Evolutionary conservation across 83 land plant genomes (phyloP).

Genomic region (Thuja plicata): DNA sequence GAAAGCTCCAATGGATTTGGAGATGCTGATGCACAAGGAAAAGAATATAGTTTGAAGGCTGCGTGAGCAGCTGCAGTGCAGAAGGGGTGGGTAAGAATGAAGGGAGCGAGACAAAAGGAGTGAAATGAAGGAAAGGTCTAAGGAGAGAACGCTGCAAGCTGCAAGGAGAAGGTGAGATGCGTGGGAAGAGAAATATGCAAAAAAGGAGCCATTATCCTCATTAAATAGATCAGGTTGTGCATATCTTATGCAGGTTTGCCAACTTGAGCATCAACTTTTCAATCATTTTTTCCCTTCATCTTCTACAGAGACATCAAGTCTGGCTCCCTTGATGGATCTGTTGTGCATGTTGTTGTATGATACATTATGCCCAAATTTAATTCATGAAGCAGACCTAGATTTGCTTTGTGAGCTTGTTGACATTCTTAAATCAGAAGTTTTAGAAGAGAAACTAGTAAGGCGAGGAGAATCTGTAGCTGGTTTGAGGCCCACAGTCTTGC

Average conservation of each 20-base stretch:
- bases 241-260: constrained; percentile 99
- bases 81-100: no score
- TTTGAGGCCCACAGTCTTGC: constrained; percentile 75
- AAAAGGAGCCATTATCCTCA: no score
- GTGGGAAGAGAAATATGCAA: no score
- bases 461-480: constrained; percentile 89
- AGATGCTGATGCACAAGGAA: no score
- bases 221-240: no score
- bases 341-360: constrained; percentile 92
- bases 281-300: constrained; percentile 96
- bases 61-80: no score
- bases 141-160: no score
- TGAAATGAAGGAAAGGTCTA: no score
- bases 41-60: no score
- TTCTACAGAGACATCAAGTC: constrained; percentile 73
- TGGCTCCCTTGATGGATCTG: constrained; percentile 87
- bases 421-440: constrained; percentile 88
- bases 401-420: constrained; percentile 97
- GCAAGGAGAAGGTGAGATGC: no score
- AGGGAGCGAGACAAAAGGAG: no score
- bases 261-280: constrained; percentile 98
- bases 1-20: no score
- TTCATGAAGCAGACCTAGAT: constrained; percentile 92
- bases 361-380: constrained; percentile 85
- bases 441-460: constrained; percentile 84